These are phyloP conservation scores for Sphagnum fallax DNA, from an alignment of 228 moss, liverwort and hornwort species.

Conservation along the genomic window DNA sequence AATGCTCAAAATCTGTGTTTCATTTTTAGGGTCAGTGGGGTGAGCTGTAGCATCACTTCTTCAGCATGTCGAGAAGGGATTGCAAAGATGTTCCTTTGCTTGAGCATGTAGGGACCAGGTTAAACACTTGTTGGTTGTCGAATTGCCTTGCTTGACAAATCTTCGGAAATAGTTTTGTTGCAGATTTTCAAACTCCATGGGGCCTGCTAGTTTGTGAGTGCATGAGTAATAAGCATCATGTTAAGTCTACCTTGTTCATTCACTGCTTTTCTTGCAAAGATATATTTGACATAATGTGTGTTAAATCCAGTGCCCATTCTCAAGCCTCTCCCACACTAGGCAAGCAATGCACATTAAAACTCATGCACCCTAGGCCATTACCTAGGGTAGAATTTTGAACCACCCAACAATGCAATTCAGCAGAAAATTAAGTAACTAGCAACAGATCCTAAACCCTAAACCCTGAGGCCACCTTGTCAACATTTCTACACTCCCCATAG, in stretches of 20 bases:
- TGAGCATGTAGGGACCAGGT: slow-evolving; percentile 62
- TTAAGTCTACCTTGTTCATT: neutral
- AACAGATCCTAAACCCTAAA: too few relatives aligned
- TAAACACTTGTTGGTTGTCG: too few relatives aligned
- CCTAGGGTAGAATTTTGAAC: too few relatives aligned
- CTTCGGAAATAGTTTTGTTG: neutral
- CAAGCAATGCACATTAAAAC: too few relatives aligned
- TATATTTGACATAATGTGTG: neutral
- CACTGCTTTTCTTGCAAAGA: neutral
- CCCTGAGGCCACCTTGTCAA: too few relatives aligned
- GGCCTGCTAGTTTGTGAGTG: neutral
- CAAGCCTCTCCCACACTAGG: too few relatives aligned
- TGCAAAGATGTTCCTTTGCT: slow-evolving; percentile 48
- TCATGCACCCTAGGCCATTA: too few relatives aligned
- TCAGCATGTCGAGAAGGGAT: slow-evolving; percentile 46
- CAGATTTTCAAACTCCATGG: neutral
- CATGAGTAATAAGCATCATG: too few relatives aligned
- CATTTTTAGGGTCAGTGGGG: slow-evolving; percentile 44
- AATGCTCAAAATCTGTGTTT: neutral
- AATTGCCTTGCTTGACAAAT: neutral
- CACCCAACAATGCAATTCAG: too few relatives aligned
- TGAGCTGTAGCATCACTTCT: slow-evolving; percentile 45
- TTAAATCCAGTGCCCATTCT: too few relatives aligned
- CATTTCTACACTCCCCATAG: too few relatives aligned
- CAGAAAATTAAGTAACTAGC: too few relatives aligned